phyloP scores from a whole-genome alignment of 441 rosid species.

The Populus tomentosa region DNA sequence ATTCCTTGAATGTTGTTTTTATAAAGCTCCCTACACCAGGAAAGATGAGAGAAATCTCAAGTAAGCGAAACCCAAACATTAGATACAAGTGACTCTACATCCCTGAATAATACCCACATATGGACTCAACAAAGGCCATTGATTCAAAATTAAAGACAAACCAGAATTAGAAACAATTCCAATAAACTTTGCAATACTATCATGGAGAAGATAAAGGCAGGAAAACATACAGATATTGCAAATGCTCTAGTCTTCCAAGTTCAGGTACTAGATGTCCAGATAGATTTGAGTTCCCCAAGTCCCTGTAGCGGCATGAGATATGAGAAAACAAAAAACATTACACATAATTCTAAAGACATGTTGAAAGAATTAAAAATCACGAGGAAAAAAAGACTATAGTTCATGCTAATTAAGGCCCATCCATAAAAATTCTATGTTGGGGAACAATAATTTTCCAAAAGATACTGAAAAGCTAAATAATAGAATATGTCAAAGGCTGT shows the following conservation, averaged over 20 bases:
- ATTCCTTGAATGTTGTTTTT: constrained; percentile 84
- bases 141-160: neutral
- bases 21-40: constrained; percentile 71
- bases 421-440: neutral
- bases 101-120: neutral
- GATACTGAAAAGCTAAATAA: neutral
- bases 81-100: neutral
- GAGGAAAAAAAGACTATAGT: neutral
- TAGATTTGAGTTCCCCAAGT: constrained; percentile 84
- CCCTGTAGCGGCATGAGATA: constrained; percentile 43
- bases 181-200: neutral
- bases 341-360: neutral
- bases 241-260: constrained; percentile 78
- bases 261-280: constrained; percentile 85
- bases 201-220: neutral
- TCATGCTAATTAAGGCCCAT: neutral
- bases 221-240: constrained; percentile 76
- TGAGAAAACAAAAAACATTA: neutral
- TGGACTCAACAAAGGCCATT: neutral
- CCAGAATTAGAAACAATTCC: neutral
- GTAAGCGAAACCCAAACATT: neutral
- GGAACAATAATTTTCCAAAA: neutral
- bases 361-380: neutral
- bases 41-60: neutral
- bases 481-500: neutral